Evolutionary conservation across 805 yeast species (phyloP), one percentile per base, ranked within the genome.

Genomic region (Teunomyces gatunensis): DNA sequence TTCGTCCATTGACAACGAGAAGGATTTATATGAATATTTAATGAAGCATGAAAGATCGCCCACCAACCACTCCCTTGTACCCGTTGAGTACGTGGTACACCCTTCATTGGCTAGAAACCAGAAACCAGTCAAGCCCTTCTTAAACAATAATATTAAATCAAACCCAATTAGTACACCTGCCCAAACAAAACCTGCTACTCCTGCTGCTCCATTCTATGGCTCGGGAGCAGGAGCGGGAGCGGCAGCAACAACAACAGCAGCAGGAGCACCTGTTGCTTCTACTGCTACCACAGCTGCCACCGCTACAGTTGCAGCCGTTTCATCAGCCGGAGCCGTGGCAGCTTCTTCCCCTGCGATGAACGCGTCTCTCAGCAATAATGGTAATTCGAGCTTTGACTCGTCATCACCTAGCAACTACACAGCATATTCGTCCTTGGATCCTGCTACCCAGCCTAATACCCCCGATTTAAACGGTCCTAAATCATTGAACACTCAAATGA

Each of bases 1-100:
- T 0, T 73, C 85, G 11, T 77, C 86, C 20, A 81, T 91, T 45
- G 94, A 89, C 61, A 86, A 86, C 63, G 97, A 91, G 59, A 81
- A 77, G 58, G 96, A 89, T 62, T 73, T 92, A 47, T 88, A 85
- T 69, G 77, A 81, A 39, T 88, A 80, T 59, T 73, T 92, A 45
- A 59, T 81, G 53, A 78, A 74, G 51, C 72, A 74, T 54, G 69
- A 64, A 36, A 71, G 68, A 43, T 62, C 64, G 11, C 58, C 73
- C 44, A 39, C 35, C 11, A 48, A 46, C 27, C 15, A 21, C 12
- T 69, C 72, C 53, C 70, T 86, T 53, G 68, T 75, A 3, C 90
- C 92, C 0, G 85, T 87, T 5, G 87, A 84, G 43, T 87, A 87
- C 64, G 76, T 75, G 45, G 81, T 80, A 36, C 92, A 87, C 65